Base-by-base conservation (phyloP, 192 early-diverging fungal species). In the Coemansia asiatica region DNA sequence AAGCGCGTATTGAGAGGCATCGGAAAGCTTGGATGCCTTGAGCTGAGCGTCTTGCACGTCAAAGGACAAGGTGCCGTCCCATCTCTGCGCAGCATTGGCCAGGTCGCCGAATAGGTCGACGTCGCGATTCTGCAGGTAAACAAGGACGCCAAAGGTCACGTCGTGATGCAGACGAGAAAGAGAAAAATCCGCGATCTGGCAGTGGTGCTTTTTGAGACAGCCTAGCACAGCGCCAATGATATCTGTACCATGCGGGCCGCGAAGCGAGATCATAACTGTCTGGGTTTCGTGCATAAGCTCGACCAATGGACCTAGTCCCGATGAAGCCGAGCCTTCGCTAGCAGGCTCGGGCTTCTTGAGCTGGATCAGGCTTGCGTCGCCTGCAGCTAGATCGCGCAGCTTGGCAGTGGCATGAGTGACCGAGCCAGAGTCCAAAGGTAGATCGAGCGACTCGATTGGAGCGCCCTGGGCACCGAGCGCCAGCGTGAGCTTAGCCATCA, bases 91-190 rank as follows among this genome's bases (percentile, higher is more conserved):
- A 6, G 88, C 85, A 19, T 84, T 80, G 6, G 87, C 88, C 46
- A 95, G 76, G 58, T 92, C 90, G 51, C 86, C 82, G 72, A 94
- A 94, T 35, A 95, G 71, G 21, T 88, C 87, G 40, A 94, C 86
- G 65, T 90, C 87, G 61, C 90, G 86, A 31, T 88, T 84, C 40
- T 83, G 85, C 60, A 95, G 68, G 13, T 86, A 85, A 27, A 94
- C 88, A 19, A 93, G 80, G n/a, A 92, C 91, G 22, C 92, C 92
- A 83, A 95, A 95, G 1, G 94, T 94, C n/a, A 95, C 94, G 68
- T 94, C 90, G 76, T 95, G 94, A 80, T 95, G 90, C 28, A 95
- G 75, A 53, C 94, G 89, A 16, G 92, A 92, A 16, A 95, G 83
- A 62, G 89, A 90, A 68, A 95, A 94, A 71, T 95, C 94, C 21